Base-by-base conservation (phyloP, 73 alveolate species). In the Blepharisma stoltei region DNA sequence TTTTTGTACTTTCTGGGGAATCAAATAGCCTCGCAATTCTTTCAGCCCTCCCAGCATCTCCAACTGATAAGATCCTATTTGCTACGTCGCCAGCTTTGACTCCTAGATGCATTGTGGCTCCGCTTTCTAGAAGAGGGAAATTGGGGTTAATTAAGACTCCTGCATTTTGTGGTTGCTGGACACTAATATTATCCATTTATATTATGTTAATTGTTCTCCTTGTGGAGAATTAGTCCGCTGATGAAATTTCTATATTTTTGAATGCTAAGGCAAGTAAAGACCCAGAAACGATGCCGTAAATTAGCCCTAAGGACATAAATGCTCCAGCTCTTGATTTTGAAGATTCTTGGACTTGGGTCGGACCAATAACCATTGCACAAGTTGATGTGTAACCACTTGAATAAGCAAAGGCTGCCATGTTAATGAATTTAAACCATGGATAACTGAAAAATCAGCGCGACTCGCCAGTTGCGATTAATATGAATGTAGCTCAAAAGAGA, bases 351-450 rank as follows among this genome's bases (percentile, higher is more conserved):
- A 81, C 94, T 32, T 70, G 75, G 6, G 86, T 32, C 4, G 95
- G 95, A 0, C 92, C 95, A 25, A 67, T 54, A 37, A 88, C 84
- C 84, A 87, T 87, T 27, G 81, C 52, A 47, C 48, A 71, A n/a
- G 95, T 88, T 11, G 89, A 78, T 76, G 76, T 41, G 69, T 78
- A 83, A 18, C 94, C 94, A 70, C 83, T 87, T 7, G 91, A 65
- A 50, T 82, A 80, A 6, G 91, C 85, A 49, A 81, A 87, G 27
- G 78, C n/a, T 7, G 89, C 89, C 91, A 87, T 83, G 53, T 87
- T 87, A 47, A 83, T 66, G 7, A 87, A 7, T 83, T 85, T 78
- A 84, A 87, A 87, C 88, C 91, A 87, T 70, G 76, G 83, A 23
- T 80, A 20, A 7, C 71, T 47, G 75, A 84, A 83, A 6, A 87